These are phyloP conservation scores for Cordia subcordata DNA, from an alignment of 257 asterid genomes.

Conservation along the genomic window DNA sequence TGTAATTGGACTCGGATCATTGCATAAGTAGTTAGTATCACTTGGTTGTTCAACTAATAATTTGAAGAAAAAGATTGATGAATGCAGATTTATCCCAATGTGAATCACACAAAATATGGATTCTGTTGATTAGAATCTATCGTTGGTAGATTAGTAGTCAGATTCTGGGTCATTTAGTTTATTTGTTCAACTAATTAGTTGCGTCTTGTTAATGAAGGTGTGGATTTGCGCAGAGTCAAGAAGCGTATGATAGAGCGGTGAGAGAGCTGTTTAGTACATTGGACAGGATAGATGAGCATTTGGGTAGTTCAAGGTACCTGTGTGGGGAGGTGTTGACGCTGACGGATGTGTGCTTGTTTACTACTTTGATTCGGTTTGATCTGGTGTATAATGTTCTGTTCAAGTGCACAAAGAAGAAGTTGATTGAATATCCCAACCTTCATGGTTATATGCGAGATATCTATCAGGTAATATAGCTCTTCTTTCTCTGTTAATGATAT, in stretches of 20 bases:
- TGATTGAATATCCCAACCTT: conserved; percentile 63
- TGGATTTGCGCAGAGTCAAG: conserved; percentile 96
- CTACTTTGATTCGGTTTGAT: conserved; percentile 88
- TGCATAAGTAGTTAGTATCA: too few relatives aligned
- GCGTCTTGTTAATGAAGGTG: conserved; percentile 41
- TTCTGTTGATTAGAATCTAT: background rate
- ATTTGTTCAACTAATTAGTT: background rate
- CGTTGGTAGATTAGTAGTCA: too few relatives aligned
- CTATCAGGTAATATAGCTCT: conserved; percentile 59
- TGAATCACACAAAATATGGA: background rate
- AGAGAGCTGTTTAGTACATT: conserved; percentile 54
- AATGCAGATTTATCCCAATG: background rate
- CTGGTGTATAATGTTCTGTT: conserved; percentile 75
- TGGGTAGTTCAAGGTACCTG: conserved; percentile 52
- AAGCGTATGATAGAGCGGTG: conserved; percentile 66
- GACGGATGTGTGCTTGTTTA: conserved; percentile 87
- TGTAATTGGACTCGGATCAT: too few relatives aligned
- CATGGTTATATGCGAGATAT: conserved; percentile 77
- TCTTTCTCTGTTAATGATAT: background rate
- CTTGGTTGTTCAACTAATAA: too few relatives aligned
- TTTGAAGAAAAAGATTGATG: too few relatives aligned
- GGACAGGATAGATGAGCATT: conserved; percentile 68
- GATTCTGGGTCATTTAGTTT: too few relatives aligned
- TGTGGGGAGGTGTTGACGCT: conserved; percentile 77
- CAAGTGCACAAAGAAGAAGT: conserved; percentile 95